Evolutionary conservation across 306 rosid genomes (phyloP).

Genomic region (Clitoria ternatea): DNA sequence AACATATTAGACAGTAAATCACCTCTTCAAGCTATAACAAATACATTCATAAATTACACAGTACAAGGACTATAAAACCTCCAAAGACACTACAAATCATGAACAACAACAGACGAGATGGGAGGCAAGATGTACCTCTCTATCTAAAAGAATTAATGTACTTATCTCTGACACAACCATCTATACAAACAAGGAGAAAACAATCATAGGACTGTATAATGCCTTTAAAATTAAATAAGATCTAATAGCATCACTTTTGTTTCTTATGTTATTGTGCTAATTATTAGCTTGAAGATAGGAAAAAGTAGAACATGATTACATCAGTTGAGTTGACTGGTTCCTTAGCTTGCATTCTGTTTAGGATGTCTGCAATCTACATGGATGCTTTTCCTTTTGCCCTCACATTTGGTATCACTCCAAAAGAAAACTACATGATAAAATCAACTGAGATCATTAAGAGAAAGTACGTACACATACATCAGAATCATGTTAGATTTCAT

Average conservation of each 20-base stretch:
- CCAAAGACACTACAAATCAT: constrained; percentile 5
- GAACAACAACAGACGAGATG: background rate
- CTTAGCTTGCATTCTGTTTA: constrained; percentile 84
- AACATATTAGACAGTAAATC: background rate
- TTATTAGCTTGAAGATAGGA: constrained; percentile 19
- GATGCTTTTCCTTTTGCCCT: constrained; percentile 98
- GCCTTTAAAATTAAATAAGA: background rate
- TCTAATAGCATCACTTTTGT: background rate
- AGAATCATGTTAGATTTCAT: constrained; percentile 11
- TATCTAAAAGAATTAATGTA: constrained; percentile 84
- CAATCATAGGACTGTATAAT: background rate
- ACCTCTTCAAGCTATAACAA: background rate
- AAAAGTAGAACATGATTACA: constrained; percentile 45
- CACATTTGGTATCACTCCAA: constrained; percentile 90
- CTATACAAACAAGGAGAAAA: constrained; percentile 45
- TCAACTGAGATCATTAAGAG: constrained; percentile 20
- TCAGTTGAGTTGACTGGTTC: constrained; percentile 87
- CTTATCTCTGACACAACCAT: constrained; percentile 90
- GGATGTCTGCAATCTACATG: constrained; percentile 82
- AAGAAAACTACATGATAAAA: constrained; percentile 59
- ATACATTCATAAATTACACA: constrained; percentile 3
- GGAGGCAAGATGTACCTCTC: constrained; percentile 61
- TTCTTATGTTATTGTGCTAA: constrained; percentile 11
- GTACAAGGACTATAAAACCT: constrained; percentile 3
- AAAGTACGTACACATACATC: background rate